These are phyloP conservation scores for Wickerhamiella kurtzmanii DNA, from an alignment of 805 yeast genomes.

Conservation along the genomic window DNA sequence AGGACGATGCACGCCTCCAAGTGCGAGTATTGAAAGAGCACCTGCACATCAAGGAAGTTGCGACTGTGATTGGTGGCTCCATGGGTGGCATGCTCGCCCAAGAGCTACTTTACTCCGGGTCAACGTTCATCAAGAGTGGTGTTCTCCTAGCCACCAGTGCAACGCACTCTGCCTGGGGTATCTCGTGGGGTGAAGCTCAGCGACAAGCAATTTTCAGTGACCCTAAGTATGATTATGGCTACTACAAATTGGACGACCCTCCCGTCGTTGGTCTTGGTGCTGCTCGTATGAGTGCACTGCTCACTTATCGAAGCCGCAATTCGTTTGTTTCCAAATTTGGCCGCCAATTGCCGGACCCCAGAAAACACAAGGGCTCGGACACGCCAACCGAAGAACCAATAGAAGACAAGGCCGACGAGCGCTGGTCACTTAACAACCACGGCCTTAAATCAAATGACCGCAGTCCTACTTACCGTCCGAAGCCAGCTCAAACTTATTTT, in stretches of 20 bases:
- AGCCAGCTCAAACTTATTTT: slow-evolving; percentile 45
- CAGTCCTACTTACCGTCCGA: slow-evolving; percentile 14
- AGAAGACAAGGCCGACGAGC: slow-evolving; percentile 37
- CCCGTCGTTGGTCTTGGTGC: slow-evolving; percentile 85
- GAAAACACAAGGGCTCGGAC: slow-evolving; percentile 26
- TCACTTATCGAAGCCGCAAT: slow-evolving; percentile 85
- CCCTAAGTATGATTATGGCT: slow-evolving; percentile 86
- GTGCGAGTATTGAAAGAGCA: slow-evolving; percentile 54
- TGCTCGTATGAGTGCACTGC: slow-evolving; percentile 91
- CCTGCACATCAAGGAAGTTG: slow-evolving; percentile 64
- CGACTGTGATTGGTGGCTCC: slow-evolving; percentile 88
- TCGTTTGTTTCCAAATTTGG: slow-evolving; percentile 87
- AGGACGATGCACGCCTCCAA: slow-evolving; percentile 82
- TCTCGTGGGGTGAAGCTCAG: slow-evolving; percentile 98
- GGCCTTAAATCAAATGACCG: slow-evolving; percentile 35
- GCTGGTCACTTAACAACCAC: slow-evolving; percentile 80
- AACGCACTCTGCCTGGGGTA: slow-evolving; percentile 95
- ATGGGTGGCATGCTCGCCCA: slow-evolving; percentile 98
- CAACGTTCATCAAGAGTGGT: slow-evolving; percentile 50
- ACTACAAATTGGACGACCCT: slow-evolving; percentile 61
- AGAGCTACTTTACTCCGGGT: slow-evolving; percentile 69
- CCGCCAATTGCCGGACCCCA: slow-evolving; percentile 52
- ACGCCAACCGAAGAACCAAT: slow-evolving; percentile 17
- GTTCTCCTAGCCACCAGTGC: slow-evolving; percentile 91
- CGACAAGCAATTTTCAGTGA: slow-evolving; percentile 92